phyloP scores from a whole-genome alignment of 2,329 filamentous ascomycete species.

The Calonectria henricotiae region DNA sequence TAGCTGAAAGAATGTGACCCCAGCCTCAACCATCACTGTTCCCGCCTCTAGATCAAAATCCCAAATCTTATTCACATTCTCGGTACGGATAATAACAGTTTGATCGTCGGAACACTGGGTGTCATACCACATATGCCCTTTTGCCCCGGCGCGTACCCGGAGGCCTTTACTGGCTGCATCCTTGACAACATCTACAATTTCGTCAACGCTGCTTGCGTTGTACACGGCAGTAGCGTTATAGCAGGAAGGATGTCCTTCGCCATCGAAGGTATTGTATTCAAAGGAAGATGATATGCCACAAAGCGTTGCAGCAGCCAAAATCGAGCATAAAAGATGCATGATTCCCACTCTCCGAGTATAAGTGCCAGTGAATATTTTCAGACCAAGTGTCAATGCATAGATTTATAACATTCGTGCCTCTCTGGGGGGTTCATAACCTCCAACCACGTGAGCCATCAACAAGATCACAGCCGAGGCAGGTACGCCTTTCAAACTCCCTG shows the following conservation, averaged over 20 bases:
- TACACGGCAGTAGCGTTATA: constrained; percentile 64
- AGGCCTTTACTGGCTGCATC: constrained; percentile 59
- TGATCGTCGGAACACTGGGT: constrained; percentile 68
- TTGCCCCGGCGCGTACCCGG: constrained; percentile 65
- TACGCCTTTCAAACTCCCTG: neutral
- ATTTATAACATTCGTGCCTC: neutral
- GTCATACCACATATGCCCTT: constrained; percentile 71
- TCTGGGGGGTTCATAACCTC: neutral
- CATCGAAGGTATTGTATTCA: constrained; percentile 68
- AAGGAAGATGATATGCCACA: constrained; percentile 30
- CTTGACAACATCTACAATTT: constrained; percentile 63
- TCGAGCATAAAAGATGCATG: neutral
- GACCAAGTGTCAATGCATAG: too few relatives aligned
- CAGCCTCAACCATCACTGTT: constrained; percentile 66
- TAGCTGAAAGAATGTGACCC: constrained; percentile 69
- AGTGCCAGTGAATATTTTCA: neutral
- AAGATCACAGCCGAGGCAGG: constrained; percentile 13
- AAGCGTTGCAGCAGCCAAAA: constrained; percentile 11
- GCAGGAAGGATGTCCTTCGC: constrained; percentile 65
- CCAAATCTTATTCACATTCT: constrained; percentile 63
- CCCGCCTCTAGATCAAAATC: constrained; percentile 63
- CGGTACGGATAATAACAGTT: constrained; percentile 67
- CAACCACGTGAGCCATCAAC: neutral
- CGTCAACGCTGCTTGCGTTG: constrained; percentile 63
- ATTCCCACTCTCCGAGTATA: neutral